Conservation (phyloP, 164 flowering plant species). For the Aristolochia contorta region DNA sequence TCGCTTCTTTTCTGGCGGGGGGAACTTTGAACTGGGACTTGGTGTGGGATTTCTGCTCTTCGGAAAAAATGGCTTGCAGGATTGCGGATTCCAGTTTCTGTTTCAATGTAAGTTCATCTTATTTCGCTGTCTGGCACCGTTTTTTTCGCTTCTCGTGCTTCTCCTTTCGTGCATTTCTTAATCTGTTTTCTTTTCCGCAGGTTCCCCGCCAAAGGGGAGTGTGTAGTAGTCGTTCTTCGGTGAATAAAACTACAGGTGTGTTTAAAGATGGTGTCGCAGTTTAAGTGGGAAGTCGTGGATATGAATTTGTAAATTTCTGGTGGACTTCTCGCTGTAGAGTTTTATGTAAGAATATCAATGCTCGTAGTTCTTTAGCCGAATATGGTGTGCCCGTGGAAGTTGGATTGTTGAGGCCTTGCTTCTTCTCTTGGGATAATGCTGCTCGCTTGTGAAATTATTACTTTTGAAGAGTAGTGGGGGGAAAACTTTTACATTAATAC, state of each 20-base stretch:
- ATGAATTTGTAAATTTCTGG: background rate
- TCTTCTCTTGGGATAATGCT: background rate
- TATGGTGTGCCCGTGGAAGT: background rate
- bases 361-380: too few relatives aligned
- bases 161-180: background rate
- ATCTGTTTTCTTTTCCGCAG: background rate
- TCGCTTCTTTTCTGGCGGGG: background rate
- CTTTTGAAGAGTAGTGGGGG: background rate
- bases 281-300: background rate
- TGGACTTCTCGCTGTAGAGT: background rate
- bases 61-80: slow-evolving; percentile 46
- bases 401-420: background rate
- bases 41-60: slow-evolving; percentile 14
- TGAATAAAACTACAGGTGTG: background rate
- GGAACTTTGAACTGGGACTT: slow-evolving; percentile 9
- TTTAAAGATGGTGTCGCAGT: background rate
- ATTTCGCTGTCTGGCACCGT: background rate
- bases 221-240: background rate
- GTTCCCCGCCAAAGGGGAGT: background rate
- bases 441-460: background rate
- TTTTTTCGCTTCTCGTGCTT: background rate
- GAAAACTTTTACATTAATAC: too few relatives aligned
- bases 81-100: slow-evolving; percentile 38
- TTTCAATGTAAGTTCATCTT: slow-evolving; percentile 20
- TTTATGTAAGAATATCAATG: background rate